Base-by-base conservation (phyloP, 306 rosid species). In the Heteromeles arbutifolia region DNA sequence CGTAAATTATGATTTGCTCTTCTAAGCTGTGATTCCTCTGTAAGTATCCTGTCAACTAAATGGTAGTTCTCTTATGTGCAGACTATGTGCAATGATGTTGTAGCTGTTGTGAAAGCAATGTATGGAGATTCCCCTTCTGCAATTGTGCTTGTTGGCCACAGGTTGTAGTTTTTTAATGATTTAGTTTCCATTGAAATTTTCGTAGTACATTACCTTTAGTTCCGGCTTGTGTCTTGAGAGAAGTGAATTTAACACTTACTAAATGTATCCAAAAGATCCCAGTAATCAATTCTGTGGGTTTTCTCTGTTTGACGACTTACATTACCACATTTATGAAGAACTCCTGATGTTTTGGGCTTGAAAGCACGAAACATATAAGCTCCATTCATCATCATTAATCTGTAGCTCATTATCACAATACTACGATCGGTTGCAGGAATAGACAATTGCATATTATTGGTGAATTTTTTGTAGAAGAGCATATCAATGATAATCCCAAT, bases 31-130 rank as follows among this genome's bases (percentile, higher is more conserved):
- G 67, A 25, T 64, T 67, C 63, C 29, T 29, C 62, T 65, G 70
- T 21, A 34, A 79, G 59, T 64, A 25, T 45, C 3, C 22, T 19
- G 32, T 66, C 12, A 31, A 67, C 45, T 25, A 29, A 74, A 43
- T 21, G 6, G 63, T 48, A 28, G 39, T 73, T 44, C 69, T 67
- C 53, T 45, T 69, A 52, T 78, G 56, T 92, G 88, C 96, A 95
- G 97, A 95, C 97, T 61, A 86, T 95, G 92, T 89, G 97, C 82
- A 85, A 90, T 88, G 98, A 95, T 85, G 93, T 89, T 73, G 65
- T 89, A 72, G 89, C 87, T 82, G 92, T 94, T 84, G 72, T 91
- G 80, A 90, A 87, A 83, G 82, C 82, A 74, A 90, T 95, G 74
- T 92, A 85, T 61, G 89, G 93, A 41, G 88, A 89, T 74, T 90